Evolutionary conservation across 768 basidiomycete species (phyloP), one percentile per base, ranked within the genome.

Genomic region (Udeniomyces megalosporus): DNA sequence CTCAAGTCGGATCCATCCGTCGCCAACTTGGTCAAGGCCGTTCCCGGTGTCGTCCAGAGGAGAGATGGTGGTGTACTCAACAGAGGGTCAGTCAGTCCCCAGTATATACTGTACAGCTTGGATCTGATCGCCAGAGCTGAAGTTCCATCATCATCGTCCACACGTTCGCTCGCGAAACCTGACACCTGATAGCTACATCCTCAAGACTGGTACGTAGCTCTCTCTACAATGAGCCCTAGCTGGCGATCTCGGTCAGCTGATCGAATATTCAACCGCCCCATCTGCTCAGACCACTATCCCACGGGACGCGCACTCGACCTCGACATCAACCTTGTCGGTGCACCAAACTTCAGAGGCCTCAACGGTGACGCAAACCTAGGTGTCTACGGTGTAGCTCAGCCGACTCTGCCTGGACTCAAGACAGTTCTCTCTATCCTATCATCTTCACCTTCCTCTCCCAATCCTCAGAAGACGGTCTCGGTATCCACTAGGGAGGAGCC

Each of bases 401-500:
- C 95, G 14, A 86, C 92, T 2, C 83, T 87, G 0, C 86, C 89
- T 67, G 95, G 93, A 3, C 77, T 99, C 12, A 79, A 88, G 50
- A 91, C 89, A 2, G 88, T 97, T 54, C 76, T 99, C 4, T 88
- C 88, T 24, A 78, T 90, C 12, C 80, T 99, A 1, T 47, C 34
- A n/a, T 65, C 58, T 4, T 65, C 63, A 8, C 63, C 63, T 8
- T 26, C 6, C 67, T 71, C 29, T 73, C 71, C 65, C 69, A 71
- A 71, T 10, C 47, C 51, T 50, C 52, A 49, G 54, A 54, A 14
- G 35, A 55, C 55, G 1, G 84, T 93, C 31, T 99, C 91, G 90
- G 89, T 97, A 74, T 95, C 86, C 31, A 95, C 93, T 14, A 80
- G 95, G 67, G 95, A 99, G 74, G 95, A 97, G 48, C 89, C 86